Evolutionary conservation across 2,329 filamentous ascomycete species (phyloP).

Genomic region (Penicillium hesseltinei): DNA sequence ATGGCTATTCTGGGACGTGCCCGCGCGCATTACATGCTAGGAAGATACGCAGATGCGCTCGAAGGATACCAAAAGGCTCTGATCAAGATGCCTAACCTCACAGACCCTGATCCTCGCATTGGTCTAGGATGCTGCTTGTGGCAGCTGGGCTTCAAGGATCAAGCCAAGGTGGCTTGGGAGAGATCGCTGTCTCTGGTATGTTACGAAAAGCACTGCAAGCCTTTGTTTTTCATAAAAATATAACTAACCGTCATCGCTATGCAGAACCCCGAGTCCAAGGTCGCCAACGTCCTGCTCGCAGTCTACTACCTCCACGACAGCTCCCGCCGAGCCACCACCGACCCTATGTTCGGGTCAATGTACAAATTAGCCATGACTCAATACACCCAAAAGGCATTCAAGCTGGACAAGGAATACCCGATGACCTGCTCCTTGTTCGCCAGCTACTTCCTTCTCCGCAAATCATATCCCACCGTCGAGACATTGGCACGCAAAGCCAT

Average conservation of each 20-base stretch:
- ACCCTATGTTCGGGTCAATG: conserved; percentile 76
- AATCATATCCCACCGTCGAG: conserved; percentile 77
- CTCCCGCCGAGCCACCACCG: conserved; percentile 75
- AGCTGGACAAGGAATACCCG: conserved; percentile 85
- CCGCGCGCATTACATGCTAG: conserved; percentile 79
- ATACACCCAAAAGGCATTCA: conserved; percentile 91
- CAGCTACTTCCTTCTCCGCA: conserved; percentile 81
- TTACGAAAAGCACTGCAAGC: not conserved
- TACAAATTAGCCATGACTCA: conserved; percentile 95
- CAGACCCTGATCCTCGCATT: conserved; percentile 91
- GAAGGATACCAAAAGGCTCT: conserved; percentile 84
- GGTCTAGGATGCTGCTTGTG: conserved; percentile 97
- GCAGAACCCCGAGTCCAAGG: conserved; percentile 74
- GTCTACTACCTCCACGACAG: conserved; percentile 87
- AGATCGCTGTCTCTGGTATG: conserved; percentile 73
- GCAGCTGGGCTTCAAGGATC: conserved; percentile 92
- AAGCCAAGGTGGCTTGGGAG: conserved; percentile 88
- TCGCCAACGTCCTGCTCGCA: conserved; percentile 84
- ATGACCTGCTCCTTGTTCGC: conserved; percentile 89
- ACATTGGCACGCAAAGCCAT: conserved; percentile 88
- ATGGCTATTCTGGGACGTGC: conserved; percentile 89
- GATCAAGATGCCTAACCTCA: conserved; percentile 77
- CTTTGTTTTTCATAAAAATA: not conserved
- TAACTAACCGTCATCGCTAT: not conserved
- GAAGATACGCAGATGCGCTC: conserved; percentile 80